Evolutionary conservation across 2,329 filamentous ascomycete genomes (phyloP).

Genomic region (Epichloe baconii): DNA sequence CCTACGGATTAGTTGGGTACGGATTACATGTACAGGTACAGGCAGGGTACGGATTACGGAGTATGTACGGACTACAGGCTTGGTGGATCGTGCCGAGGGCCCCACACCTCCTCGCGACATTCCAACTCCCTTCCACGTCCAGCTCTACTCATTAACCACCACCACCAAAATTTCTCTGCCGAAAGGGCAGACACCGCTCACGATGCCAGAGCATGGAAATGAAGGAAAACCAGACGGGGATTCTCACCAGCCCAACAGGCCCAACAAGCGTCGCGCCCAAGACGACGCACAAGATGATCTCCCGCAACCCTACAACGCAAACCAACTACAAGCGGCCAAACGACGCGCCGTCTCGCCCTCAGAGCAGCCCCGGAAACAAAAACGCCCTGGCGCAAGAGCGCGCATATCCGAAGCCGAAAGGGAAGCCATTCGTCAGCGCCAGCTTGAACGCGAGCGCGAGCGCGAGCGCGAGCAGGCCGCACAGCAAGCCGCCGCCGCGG

Average conservation of each 20-base stretch:
- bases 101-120: neutral
- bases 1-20: too few species aligned
- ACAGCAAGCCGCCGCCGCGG: constrained; percentile 22
- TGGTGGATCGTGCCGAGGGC: neutral
- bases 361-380: constrained; percentile 48
- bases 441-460: constrained; percentile 42
- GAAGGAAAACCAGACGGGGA: neutral
- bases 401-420: constrained; percentile 55
- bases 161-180: neutral
- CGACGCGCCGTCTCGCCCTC: constrained; percentile 43
- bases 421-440: constrained; percentile 51
- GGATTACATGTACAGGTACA: too few species aligned
- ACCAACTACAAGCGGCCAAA: constrained; percentile 43
- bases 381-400: constrained; percentile 53
- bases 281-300: constrained; percentile 30
- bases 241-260: constrained; percentile 4
- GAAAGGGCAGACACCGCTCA: neutral
- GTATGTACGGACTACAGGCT: too few species aligned
- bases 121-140: neutral
- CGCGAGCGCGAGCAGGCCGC: constrained; percentile 32
- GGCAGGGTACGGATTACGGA: too few species aligned
- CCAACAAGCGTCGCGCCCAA: constrained; percentile 20
- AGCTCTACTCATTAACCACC: neutral
- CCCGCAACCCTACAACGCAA: constrained; percentile 48
- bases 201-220: neutral